Evolutionary conservation across 805 yeast species (phyloP).

Genomic region (Candida nitratophila): DNA sequence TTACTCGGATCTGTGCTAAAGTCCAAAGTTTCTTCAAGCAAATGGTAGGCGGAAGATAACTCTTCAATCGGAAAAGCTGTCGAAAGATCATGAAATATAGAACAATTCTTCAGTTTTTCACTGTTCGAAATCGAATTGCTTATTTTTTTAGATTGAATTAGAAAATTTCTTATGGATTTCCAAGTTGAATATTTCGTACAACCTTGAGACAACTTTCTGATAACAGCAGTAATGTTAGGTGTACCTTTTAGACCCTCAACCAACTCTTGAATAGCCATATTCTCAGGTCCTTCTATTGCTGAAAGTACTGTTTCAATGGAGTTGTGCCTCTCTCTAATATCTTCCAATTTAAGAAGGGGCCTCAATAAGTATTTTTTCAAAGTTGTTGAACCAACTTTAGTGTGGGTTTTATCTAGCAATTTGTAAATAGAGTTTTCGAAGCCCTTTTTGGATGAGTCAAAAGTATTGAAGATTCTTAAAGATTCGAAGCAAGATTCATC

Average conservation of each 20-base stretch:
- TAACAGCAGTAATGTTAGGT: slow-evolving; percentile 21
- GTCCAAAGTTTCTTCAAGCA: slow-evolving; percentile 26
- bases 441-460: slow-evolving; percentile 7
- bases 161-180: slow-evolving; percentile 20
- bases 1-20: slow-evolving; percentile 24
- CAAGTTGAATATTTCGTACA: slow-evolving; percentile 21
- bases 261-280: slow-evolving; percentile 13
- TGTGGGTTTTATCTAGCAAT: slow-evolving; percentile 18
- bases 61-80: slow-evolving; percentile 5
- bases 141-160: slow-evolving; percentile 14
- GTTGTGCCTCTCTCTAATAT: slow-evolving; percentile 24
- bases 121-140: slow-evolving; percentile 4
- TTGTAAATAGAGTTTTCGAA: slow-evolving; percentile 12
- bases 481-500: slow-evolving; percentile 24
- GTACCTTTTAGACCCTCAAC: slow-evolving; percentile 14
- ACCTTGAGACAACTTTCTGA: slow-evolving; percentile 18
- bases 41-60: slow-evolving; percentile 8
- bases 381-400: slow-evolving; percentile 23
- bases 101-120: neutral
- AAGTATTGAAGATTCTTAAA: slow-evolving; percentile 16
- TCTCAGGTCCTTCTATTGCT: slow-evolving; percentile 3
- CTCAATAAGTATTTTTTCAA: slow-evolving; percentile 28
- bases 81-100: slow-evolving; percentile 10
- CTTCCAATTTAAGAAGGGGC: slow-evolving; percentile 23
- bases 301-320: slow-evolving; percentile 19